phyloP scores from a whole-genome alignment of 1,139 yeast species.

The Yarrowia galli region DNA sequence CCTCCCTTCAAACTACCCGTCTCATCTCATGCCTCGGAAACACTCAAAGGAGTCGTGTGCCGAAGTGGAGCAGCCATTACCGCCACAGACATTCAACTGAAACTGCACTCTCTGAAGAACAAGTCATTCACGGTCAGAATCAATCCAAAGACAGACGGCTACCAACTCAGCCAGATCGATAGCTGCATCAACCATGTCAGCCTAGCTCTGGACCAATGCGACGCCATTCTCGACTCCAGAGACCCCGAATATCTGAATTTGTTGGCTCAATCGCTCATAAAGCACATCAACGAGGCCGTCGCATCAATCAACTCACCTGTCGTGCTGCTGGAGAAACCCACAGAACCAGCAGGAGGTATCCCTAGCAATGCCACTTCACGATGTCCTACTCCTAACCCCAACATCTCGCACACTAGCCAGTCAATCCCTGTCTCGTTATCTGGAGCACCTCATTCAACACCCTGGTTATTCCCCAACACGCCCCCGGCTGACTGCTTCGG shows the following conservation, averaged over 20 bases:
- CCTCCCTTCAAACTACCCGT: conserved; percentile 31
- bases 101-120: conserved; percentile 15
- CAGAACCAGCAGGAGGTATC: conserved; percentile 29
- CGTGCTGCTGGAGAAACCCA: conserved; percentile 14
- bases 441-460: conserved; percentile 10
- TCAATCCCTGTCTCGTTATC: conserved; percentile 15
- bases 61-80: conserved; percentile 28
- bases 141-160: conserved; percentile 14
- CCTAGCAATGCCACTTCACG: conserved; percentile 1
- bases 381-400: conserved; percentile 25
- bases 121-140: conserved; percentile 19
- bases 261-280: conserved; percentile 14
- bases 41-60: conserved; percentile 32
- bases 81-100: conserved; percentile 21
- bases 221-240: background rate
- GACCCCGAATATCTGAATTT: conserved; percentile 16
- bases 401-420: conserved; percentile 23
- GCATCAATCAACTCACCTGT: conserved; percentile 28
- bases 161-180: conserved; percentile 23
- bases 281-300: conserved; percentile 27
- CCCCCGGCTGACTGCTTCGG: conserved; percentile 21
- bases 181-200: conserved; percentile 32
- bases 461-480: conserved; percentile 31
- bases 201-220: conserved; percentile 22
- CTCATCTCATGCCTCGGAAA: conserved; percentile 37